Base-by-base conservation (phyloP, 345 rosid species). In the Balakata baccata region DNA sequence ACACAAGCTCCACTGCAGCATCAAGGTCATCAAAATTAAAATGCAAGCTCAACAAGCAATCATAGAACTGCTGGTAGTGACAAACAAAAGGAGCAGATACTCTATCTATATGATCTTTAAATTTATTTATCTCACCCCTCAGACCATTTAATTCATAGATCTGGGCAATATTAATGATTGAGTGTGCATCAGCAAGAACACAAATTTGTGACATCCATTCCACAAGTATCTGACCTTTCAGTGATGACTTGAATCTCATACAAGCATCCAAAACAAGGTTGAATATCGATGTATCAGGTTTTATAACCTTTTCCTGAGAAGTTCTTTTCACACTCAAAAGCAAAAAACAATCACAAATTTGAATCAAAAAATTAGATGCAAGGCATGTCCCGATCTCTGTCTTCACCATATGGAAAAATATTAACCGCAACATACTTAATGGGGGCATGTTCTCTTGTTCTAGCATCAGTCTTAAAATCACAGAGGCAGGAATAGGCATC, bases 241-340 rank as follows among this genome's bases (percentile, higher is more conserved):
- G 83, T 78, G 90, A 78, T 22, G 73, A 88, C 37, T 79, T 84
- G 70, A 85, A 91, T 78, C 84, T 87, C 77, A 86, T 89, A 83
- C 93, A 92, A 73, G 89, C 91, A 81, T 87, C 79, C 18, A 94
- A 89, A 53, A 90, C 89, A 29, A 90, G 87, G 82, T 92, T 94
- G 81, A 89, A 94, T 71, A 84, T 78, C 71, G 82, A 65, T 20
- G 93, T 85, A 84, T 88, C 89, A 64, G 88, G 91, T 83, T 85
- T 90, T 68, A 74, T 37, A 72, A 81, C 74, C 81, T 85, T 83
- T 43, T 45, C 68, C 11, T 34, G 12, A 46, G 71, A 29, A 49
- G 38, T 83, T 73, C 71, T 85, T 38, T 51, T 71, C 9, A 45
- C 72, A 63, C 64, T 77, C 18, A 57, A 29, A 57, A 0, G 58